Base-by-base conservation (phyloP, 371 early-diverging fungal species). In the Mortierella sp. region DNA sequence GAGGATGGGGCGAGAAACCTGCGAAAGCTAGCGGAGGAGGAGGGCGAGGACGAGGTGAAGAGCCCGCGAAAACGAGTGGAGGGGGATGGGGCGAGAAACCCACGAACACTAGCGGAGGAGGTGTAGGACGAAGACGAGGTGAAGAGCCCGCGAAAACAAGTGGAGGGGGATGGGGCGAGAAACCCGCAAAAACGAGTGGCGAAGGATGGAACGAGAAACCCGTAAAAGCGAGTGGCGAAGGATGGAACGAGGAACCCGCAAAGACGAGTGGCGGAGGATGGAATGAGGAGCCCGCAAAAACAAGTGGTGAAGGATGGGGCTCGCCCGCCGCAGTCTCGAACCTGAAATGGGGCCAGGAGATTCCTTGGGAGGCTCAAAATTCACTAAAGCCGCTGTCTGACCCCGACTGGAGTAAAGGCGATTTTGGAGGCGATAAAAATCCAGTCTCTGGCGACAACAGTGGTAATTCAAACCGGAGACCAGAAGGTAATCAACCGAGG, bases 281-380 rank as follows among this genome's bases (percentile, higher is more conserved):
- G 43, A 39, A 39, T 49, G 51, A n/a, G n/a, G 8, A 51, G 51
- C 51, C 11, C 28, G 20, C 32, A 5, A 57, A 16, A 37, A 14
- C 43, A 24, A 32, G 54, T 47, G 45, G 35, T 9, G 60, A 18
- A 20, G 72, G 72, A 35, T 72, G 72, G 72, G 57, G 72, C 10
- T 40, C 59, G 8, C 40, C 57, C 5, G 5, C 55, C 49, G 14
- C 18, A 11, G 51, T 51, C 51, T n/a, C 54, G 22, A 14, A 2
- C 10, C 28, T 26, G 54, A 71, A 58, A 16, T 64, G 68, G 74
- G 74, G 69, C 26, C 68, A 68, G 16, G 60, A 64, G 14, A 16
- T 45, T 35, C 66, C 60, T 5, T 62, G 66, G 66, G 61, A 73
- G 20, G 10, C 55, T 32, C 62, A 43, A 20, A 30, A 2, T 32